Conservation (phyloP, 805 yeast species). For the Pichia exigua region DNA sequence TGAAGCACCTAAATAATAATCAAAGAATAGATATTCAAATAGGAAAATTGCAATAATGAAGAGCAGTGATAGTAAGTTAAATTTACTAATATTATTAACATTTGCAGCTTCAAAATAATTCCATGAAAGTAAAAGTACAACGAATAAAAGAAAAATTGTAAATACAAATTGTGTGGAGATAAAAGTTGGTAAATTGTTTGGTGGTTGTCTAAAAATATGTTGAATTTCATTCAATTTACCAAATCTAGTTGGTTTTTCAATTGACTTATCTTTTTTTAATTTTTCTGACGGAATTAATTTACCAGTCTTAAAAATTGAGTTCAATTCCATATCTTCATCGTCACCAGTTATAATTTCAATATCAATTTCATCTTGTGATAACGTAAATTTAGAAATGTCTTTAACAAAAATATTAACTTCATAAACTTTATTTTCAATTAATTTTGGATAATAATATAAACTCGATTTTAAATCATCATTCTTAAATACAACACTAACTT, state of each 20-base stretch:
- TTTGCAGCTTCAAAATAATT: slow-evolving; percentile 28
- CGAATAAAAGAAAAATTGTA: slow-evolving; percentile 34
- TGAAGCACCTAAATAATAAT: slow-evolving; percentile 51
- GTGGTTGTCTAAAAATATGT: slow-evolving; percentile 52
- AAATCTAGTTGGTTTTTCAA: slow-evolving; percentile 28
- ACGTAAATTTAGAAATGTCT: slow-evolving; percentile 20
- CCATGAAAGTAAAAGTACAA: slow-evolving; percentile 40
- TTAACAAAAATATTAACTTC: slow-evolving; percentile 12
- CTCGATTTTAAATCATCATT: slow-evolving; percentile 9
- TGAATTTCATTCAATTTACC: slow-evolving; percentile 53
- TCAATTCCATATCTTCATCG: slow-evolving; percentile 9
- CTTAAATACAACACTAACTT: slow-evolving; percentile 21
- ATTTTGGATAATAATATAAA: slow-evolving; percentile 19
- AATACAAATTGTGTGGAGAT: slow-evolving; percentile 46
- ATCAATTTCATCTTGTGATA: slow-evolving; percentile 13
- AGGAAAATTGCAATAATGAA: slow-evolving; percentile 42
- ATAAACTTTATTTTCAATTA: slow-evolving; percentile 7
- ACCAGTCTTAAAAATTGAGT: slow-evolving; percentile 14
- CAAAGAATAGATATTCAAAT: slow-evolving; percentile 46
- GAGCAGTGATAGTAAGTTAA: slow-evolving; percentile 20
- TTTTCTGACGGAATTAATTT: slow-evolving; percentile 14
- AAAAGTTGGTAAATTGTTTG: slow-evolving; percentile 41
- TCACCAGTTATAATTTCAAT: slow-evolving; percentile 26
- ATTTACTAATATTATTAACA: slow-evolving; percentile 29
- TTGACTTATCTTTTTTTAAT: slow-evolving; percentile 6